These are phyloP conservation scores for Musa troglodytarum DNA, from an alignment of 176 grass and related monocot species.

Conservation along the genomic window DNA sequence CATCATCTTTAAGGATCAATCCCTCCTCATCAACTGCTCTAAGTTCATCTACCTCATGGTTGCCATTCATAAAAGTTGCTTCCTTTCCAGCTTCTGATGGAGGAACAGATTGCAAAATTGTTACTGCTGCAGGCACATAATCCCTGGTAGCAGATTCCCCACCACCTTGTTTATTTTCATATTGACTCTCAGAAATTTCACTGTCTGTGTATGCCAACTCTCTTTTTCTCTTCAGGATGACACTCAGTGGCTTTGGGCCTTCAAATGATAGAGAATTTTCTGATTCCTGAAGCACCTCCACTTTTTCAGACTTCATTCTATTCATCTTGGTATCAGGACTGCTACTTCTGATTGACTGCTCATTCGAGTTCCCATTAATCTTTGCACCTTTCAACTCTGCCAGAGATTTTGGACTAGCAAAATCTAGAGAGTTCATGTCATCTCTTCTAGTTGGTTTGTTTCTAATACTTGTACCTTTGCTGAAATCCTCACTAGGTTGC, in stretches of 20 bases:
- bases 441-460: constrained; percentile 28
- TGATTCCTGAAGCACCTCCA: constrained; percentile 36
- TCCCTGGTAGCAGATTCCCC: constrained; percentile 22
- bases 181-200: constrained; percentile 19
- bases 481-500: constrained; percentile 37
- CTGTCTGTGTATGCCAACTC: constrained; percentile 24
- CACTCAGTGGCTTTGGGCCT: constrained; percentile 41
- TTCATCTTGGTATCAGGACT: background rate
- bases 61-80: constrained; percentile 14
- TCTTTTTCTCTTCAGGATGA: constrained; percentile 81
- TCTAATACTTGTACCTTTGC: constrained; percentile 31
- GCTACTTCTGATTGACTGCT: background rate
- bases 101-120: constrained; percentile 20
- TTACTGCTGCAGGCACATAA: background rate
- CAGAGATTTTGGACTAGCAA: constrained; percentile 39
- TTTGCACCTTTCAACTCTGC: constrained; percentile 31
- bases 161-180: constrained; percentile 5
- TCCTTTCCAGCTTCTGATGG: constrained; percentile 31
- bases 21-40: constrained; percentile 14
- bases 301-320: constrained; percentile 20
- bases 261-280: constrained; percentile 4
- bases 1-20: constrained; percentile 28
- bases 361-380: background rate
- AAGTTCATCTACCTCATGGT: constrained; percentile 21
- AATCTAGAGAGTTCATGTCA: constrained; percentile 27